Base-by-base conservation (phyloP, 257 asterid genomes). In the Coffea eugenioides region DNA sequence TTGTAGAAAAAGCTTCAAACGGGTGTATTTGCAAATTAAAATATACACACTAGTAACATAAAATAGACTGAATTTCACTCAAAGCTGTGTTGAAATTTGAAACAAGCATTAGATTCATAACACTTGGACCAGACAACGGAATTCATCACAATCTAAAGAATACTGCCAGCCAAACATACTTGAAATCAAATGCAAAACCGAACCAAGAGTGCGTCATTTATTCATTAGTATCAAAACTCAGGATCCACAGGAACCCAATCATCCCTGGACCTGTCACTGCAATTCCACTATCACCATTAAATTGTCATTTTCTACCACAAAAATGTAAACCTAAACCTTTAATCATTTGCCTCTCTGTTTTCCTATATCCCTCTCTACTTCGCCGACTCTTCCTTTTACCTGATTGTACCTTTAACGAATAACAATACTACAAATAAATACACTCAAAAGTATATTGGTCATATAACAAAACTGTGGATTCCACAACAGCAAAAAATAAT, bases 201-300 rank as follows among this genome's bases (percentile, higher is more conserved):
- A 18, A 77, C 43, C 45, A 54, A 74, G 67, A 67, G 36, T 11
- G 36, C 36, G 15, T 10, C 71, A 73, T 67, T 80, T 80, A 73
- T 74, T 74, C 75, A 65, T 18, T 43, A 18, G 39, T 36, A 13
- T 39, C 75, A 45, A 74, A 74, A 74, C 51, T 39, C 31, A 6
- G n/a, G n/a, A 46, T 12, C 68, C 64, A 57, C 57, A 16, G 56
- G 20, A 66, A 15, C 10, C 61, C 34, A 56, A 64, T 7, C 39
- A 45, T 52, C 77, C 52, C 25, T 39, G 43, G 49, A 73, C 25
- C 73, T 36, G 34, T 46, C 68, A 62, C 21, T 21, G 16, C 45
- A 12, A 71, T 27, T 31, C 39, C 41, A 36, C 46, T 34, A 75
- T 66, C n/a, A 75, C 49, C 34, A 36, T 34, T 34, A 69, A 31